A percentile compares a stretch with the other conserved stretches of the same genome.
Conservation (phyloP, 202 grass and related monocot species). For the Carex sylvatica region DNA sequence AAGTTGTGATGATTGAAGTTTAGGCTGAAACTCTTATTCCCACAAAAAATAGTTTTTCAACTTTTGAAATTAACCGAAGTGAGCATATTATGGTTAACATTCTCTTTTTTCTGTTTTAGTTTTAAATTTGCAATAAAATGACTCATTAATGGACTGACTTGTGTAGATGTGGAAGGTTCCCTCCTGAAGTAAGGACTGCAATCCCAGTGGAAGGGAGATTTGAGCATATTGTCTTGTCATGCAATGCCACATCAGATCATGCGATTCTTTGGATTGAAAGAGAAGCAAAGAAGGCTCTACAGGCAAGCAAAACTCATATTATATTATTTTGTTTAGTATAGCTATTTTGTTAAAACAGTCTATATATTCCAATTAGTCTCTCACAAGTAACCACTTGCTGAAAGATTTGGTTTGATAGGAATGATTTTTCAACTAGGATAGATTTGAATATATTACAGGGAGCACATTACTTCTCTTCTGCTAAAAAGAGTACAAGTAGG, state of each 20-base stretch:
- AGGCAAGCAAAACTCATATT: constrained; percentile 36
- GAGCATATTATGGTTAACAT: background rate
- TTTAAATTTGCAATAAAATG: background rate
- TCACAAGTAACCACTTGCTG: background rate
- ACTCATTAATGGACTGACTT: background rate
- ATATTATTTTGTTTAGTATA: background rate
- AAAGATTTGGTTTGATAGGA: background rate
- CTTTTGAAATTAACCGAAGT: background rate
- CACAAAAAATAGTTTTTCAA: background rate
- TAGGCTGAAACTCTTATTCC: background rate
- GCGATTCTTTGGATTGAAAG: constrained; percentile 90
- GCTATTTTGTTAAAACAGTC: too few relatives aligned
- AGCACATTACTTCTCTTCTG: background rate
- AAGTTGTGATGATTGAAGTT: background rate
- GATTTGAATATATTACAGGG: background rate
- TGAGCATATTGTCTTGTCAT: constrained; percentile 97
- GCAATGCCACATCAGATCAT: constrained; percentile 95
- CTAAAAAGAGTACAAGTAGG: background rate
- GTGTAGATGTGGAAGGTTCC: constrained; percentile 86
- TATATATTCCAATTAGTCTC: too few relatives aligned
- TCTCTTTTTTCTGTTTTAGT: background rate
- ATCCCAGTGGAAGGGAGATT: constrained; percentile 96
- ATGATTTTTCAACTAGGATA: background rate
- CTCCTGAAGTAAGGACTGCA: constrained; percentile 86
- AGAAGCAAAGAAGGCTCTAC: constrained; percentile 75